Percentiles rank a stretch among this genome's conserved stretches.
phyloP scores from a whole-genome alignment of 2,329 filamentous ascomycete genomes.

The Calonectria pauciramosa region DNA sequence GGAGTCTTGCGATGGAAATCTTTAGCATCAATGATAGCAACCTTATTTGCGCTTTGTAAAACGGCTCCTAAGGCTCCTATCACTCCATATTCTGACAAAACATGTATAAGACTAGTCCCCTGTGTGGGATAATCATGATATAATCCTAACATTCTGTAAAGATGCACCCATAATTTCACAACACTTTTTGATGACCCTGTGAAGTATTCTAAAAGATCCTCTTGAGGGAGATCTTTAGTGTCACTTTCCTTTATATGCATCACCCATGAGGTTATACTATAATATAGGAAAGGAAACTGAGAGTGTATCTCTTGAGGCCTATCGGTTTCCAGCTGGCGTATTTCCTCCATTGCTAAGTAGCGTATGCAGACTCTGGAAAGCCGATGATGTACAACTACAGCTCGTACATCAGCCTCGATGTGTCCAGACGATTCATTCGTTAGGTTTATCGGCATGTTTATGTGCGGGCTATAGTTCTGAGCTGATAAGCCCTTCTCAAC shows the following conservation, averaged over 20 bases:
- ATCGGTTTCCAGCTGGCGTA: background rate
- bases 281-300: background rate
- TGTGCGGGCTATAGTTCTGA: no score
- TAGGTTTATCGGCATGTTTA: background rate
- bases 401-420: background rate
- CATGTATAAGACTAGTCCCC: background rate
- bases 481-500: background rate
- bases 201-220: background rate
- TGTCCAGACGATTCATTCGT: background rate
- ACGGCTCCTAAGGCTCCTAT: background rate
- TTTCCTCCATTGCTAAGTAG: background rate
- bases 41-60: background rate
- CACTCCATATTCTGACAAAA: background rate
- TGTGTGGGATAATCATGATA: background rate
- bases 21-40: background rate
- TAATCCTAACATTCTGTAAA: background rate
- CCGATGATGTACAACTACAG: background rate
- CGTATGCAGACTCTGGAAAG: background rate
- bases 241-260: background rate
- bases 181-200: background rate
- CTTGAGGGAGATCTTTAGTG: background rate
- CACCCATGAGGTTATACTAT: background rate
- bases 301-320: background rate
- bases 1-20: background rate
- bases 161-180: background rate